These are phyloP conservation scores for Furcasterigmium furcatum DNA, from an alignment of 2,329 filamentous ascomycete species.

Conservation along the genomic window DNA sequence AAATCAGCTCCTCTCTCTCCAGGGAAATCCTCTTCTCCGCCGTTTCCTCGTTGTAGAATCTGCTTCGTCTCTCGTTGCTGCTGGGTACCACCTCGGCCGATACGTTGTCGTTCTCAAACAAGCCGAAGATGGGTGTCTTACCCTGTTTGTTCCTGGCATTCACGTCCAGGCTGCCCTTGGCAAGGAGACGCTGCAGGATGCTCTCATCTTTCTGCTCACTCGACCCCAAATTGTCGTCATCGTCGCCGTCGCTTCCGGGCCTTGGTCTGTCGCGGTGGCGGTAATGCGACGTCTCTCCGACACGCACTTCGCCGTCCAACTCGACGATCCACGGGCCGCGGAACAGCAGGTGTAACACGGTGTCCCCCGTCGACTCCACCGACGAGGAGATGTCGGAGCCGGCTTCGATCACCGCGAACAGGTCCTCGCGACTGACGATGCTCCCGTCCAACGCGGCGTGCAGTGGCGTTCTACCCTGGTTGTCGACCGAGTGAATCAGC, in stretches of 20 bases:
- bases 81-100: neutral
- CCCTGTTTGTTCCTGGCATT: neutral
- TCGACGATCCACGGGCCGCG: neutral
- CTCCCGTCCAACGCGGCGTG: neutral
- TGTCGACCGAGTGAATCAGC: neutral
- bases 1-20: neutral
- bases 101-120: neutral
- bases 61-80: neutral
- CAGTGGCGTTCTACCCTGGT: neutral
- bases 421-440: neutral
- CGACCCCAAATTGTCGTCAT: no score
- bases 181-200: conserved; percentile 1
- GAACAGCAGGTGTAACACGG: neutral
- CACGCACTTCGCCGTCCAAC: neutral
- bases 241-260: neutral
- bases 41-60: neutral
- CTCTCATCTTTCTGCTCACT: neutral
- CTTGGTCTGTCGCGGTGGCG: neutral
- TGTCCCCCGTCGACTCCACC: neutral
- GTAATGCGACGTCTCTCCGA: neutral
- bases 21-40: neutral
- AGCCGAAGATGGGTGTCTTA: neutral
- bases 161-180: neutral
- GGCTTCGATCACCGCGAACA: neutral
- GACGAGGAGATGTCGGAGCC: neutral